A percentile compares a stretch with the other conserved stretches of the same genome.
These are phyloP conservation scores for Pyracantha coccinea DNA, from an alignment of 331 rosid species.

Conservation along the genomic window DNA sequence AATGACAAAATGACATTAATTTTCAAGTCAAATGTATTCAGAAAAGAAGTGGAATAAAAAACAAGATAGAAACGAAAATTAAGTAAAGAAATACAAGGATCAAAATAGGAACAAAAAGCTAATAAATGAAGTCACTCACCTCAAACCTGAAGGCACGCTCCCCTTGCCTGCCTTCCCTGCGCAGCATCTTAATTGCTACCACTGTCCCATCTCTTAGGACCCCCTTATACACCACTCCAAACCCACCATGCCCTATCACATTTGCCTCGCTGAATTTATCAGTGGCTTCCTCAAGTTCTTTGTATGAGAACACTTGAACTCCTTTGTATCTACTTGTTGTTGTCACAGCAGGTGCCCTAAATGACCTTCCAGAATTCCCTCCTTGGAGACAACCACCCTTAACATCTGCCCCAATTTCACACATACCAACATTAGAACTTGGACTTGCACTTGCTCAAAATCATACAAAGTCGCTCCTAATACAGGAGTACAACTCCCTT, in stretches of 20 bases:
- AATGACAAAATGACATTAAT: conserved; percentile 6
- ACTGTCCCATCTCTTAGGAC: conserved; percentile 70
- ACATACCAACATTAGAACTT: background rate
- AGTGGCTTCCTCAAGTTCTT: conserved; percentile 75
- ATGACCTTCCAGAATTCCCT: conserved; percentile 39
- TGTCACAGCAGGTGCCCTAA: background rate
- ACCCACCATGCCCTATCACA: conserved; percentile 56
- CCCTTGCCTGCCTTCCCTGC: conserved; percentile 67
- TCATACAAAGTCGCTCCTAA: too few relatives aligned
- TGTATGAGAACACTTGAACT: conserved; percentile 84
- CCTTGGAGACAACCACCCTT: conserved; percentile 76
- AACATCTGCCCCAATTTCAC: conserved; percentile 44
- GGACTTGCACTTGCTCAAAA: background rate
- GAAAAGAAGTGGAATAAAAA: background rate
- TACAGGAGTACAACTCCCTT: too few relatives aligned
- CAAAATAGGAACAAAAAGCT: conserved; percentile 20
- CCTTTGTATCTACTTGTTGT: conserved; percentile 37
- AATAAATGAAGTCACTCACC: conserved; percentile 61
- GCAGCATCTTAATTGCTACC: conserved; percentile 70
- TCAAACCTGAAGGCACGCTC: conserved; percentile 96
- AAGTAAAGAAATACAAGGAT: background rate
- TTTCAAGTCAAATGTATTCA: background rate
- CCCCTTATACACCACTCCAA: conserved; percentile 68
- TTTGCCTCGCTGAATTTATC: conserved; percentile 54
- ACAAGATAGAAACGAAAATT: background rate